Evolutionary conservation across 129 eudicot genomes (phyloP).

Genomic region (Arctium minus): DNA sequence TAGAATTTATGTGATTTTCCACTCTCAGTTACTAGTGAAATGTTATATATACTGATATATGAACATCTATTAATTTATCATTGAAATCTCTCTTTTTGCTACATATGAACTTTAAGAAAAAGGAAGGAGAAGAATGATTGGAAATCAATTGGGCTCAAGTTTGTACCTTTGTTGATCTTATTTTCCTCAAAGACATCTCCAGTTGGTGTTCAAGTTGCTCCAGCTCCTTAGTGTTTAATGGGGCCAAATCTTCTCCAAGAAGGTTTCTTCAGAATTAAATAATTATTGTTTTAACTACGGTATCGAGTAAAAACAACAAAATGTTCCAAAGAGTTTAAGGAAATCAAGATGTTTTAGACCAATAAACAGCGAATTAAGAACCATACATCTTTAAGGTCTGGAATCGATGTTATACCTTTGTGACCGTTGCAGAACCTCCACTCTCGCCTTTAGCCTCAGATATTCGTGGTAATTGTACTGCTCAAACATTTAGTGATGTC

Average conservation of each 20-base stretch:
- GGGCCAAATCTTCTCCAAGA: conserved; percentile 63
- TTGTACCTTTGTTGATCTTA: conserved; percentile 58
- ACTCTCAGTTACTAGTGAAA: neutral
- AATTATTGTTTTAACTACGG: neutral
- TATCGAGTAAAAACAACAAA: neutral
- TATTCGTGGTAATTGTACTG: conserved; percentile 55
- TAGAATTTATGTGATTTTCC: neutral
- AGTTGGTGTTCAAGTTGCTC: conserved; percentile 61
- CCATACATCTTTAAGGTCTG: neutral
- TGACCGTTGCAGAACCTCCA: conserved; percentile 56
- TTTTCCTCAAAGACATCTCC: conserved; percentile 50
- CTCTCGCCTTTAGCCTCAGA: conserved; percentile 63
- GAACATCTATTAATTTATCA: neutral
- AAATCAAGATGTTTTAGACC: neutral
- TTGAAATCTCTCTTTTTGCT: neutral
- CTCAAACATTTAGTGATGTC: neutral
- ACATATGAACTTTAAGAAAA: neutral
- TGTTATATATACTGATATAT: neutral
- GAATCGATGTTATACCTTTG: conserved; percentile 43
- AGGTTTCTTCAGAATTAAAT: conserved; percentile 37
- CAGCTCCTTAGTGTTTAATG: conserved; percentile 44
- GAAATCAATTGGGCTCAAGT: neutral
- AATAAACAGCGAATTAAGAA: neutral
- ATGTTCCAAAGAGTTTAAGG: neutral
- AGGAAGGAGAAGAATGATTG: neutral